phyloP scores from a whole-genome alignment of 441 rosid species.

The Breynia disticha region DNA sequence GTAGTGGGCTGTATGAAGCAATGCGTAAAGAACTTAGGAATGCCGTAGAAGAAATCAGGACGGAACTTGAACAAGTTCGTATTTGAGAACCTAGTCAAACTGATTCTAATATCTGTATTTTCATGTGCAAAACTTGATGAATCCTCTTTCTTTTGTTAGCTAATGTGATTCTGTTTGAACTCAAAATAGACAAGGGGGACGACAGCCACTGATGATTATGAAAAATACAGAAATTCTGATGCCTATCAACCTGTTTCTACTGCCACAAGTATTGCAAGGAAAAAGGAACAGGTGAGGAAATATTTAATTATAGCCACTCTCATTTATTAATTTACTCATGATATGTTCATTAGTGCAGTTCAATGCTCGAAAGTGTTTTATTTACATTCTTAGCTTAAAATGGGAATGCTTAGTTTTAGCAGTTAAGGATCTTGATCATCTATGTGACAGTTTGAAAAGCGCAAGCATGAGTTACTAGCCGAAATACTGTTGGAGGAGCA shows the following conservation, averaged over 20 bases:
- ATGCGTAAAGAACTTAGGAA: slow-evolving; percentile 65
- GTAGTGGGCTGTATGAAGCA: slow-evolving; percentile 41
- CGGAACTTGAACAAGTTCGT: slow-evolving; percentile 42
- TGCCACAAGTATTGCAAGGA: slow-evolving; percentile 37
- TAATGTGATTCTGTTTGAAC: slow-evolving; percentile 12
- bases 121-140: slow-evolving; percentile 2
- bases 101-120: background rate
- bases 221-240: slow-evolving; percentile 22
- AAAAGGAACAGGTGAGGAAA: slow-evolving; percentile 51
- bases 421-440: slow-evolving; percentile 12
- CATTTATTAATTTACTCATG: background rate
- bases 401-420: background rate
- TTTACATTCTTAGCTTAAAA: background rate
- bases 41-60: slow-evolving; percentile 62
- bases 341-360: background rate
- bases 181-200: slow-evolving; percentile 40
- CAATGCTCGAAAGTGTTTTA: background rate
- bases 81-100: background rate
- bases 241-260: slow-evolving; percentile 37
- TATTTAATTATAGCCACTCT: slow-evolving; percentile 1
- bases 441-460: slow-evolving; percentile 62
- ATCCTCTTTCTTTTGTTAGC: slow-evolving; percentile 6
- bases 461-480: slow-evolving; percentile 56
- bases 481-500: slow-evolving; percentile 67
- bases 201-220: slow-evolving; percentile 19